A percentile compares a stretch with the other conserved stretches of the same genome.
These are phyloP conservation scores for Xylariales sp. DNA, from an alignment of 2,329 filamentous ascomycete genomes.

Conservation along the genomic window DNA sequence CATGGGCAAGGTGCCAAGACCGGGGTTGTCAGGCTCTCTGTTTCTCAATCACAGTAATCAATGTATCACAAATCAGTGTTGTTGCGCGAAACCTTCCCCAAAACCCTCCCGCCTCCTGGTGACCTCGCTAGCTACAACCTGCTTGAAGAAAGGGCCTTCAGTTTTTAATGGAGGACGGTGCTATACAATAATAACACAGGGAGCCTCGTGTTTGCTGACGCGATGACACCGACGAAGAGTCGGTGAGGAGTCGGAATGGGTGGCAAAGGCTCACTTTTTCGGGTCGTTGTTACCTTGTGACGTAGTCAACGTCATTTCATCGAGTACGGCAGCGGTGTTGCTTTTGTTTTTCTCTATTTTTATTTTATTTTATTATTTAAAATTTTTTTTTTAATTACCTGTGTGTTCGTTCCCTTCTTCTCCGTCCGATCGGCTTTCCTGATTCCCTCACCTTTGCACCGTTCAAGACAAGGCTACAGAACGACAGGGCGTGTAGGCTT, in stretches of 20 bases:
- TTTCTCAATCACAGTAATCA: slow-evolving; percentile 12
- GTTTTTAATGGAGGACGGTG: not conserved
- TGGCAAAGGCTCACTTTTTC: slow-evolving; percentile 25
- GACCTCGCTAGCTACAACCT: not conserved
- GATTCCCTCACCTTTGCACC: not conserved
- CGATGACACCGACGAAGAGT: slow-evolving; percentile 29
- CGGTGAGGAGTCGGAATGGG: slow-evolving; percentile 30
- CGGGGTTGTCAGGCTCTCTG: not conserved
- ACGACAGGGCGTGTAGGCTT: too few species aligned
- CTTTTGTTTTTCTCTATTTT: not conserved
- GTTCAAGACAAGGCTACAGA: not conserved
- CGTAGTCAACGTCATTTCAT: slow-evolving; percentile 17
- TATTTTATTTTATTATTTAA: too few species aligned
- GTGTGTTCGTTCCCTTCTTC: not conserved
- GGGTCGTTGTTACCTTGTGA: slow-evolving; percentile 7
- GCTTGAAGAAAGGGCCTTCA: not conserved
- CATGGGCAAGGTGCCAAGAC: slow-evolving; percentile 16
- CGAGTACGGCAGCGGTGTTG: slow-evolving; percentile 11
- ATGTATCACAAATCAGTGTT: slow-evolving; percentile 5
- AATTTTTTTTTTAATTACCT: too few species aligned
- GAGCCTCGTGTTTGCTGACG: slow-evolving; percentile 34
- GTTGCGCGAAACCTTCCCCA: not conserved
- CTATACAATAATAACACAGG: not conserved
- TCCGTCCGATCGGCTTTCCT: not conserved
- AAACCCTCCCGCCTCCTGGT: not conserved